These are phyloP conservation scores for Starmerella gropengiesseri DNA, from an alignment of 805 yeast species.

Conservation along the genomic window DNA sequence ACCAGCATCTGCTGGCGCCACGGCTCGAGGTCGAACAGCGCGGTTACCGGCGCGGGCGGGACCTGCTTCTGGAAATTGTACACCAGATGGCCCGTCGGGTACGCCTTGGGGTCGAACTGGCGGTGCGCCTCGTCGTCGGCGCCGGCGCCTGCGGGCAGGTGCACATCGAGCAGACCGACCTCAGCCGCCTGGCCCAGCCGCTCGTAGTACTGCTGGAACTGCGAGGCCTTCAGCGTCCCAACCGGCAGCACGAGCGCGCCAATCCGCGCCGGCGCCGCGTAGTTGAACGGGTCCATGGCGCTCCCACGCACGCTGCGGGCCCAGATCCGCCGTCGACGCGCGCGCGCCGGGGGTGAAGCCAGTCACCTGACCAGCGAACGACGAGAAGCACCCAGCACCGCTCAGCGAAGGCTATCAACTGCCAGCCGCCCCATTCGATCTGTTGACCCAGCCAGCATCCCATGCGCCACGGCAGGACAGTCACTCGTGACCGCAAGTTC, in stretches of 20 bases:
- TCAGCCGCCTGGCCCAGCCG: constrained; percentile 43
- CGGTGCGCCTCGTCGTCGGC: background rate
- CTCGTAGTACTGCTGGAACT: constrained; percentile 37
- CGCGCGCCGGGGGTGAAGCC: too few species aligned
- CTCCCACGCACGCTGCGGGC: too few species aligned
- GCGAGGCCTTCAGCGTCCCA: constrained; percentile 36
- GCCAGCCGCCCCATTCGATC: too few species aligned
- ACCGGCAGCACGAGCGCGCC: constrained; percentile 59
- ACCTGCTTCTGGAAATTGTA: constrained; percentile 43
- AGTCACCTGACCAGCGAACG: too few species aligned
- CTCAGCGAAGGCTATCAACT: too few species aligned
- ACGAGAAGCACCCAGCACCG: too few species aligned
- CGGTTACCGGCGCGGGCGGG: constrained; percentile 47
- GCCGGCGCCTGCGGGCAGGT: constrained; percentile 42
- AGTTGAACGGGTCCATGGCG: constrained; percentile 31
- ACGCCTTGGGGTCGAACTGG: constrained; percentile 69
- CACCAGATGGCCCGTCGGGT: constrained; percentile 64
- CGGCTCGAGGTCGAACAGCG: constrained; percentile 82
- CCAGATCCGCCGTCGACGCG: too few species aligned
- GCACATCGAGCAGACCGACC: constrained; percentile 56
- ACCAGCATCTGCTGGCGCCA: constrained; percentile 57
- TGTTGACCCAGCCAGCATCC: too few species aligned
- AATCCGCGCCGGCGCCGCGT: constrained; percentile 55
- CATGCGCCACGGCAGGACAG: constrained; percentile 16
- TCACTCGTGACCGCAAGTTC: constrained; percentile 33